A percentile compares a stretch with the other conserved stretches of the same genome.
phyloP scores from a whole-genome alignment of 306 rosid species.

The Rosa multiflora region DNA sequence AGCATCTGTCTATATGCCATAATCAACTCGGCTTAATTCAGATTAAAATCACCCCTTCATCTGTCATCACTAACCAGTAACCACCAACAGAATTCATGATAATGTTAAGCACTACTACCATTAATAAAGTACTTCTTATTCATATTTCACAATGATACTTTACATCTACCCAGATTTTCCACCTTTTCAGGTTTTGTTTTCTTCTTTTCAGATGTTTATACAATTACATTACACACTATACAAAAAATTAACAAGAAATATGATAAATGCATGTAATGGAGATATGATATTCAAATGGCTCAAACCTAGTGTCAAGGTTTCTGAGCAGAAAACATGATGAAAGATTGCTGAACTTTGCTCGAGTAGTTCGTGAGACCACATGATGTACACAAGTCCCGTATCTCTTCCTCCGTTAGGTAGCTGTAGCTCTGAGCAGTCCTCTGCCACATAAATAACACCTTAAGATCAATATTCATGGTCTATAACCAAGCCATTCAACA shows the following conservation, averaged over 20 bases:
- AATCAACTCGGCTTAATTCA: slow-evolving; percentile 8
- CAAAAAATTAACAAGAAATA: slow-evolving; percentile 17
- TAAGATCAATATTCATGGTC: background rate
- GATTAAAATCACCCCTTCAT: slow-evolving; percentile 14
- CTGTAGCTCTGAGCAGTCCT: slow-evolving; percentile 42
- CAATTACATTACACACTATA: slow-evolving; percentile 23
- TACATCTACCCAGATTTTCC: slow-evolving; percentile 26
- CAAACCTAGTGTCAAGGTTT: slow-evolving; percentile 48
- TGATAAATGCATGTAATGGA: slow-evolving; percentile 17
- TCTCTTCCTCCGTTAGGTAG: slow-evolving; percentile 63
- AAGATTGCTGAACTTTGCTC: slow-evolving; percentile 59
- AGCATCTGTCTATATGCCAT: slow-evolving; percentile 15
- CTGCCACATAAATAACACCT: slow-evolving; percentile 33
- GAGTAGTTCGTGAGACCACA: slow-evolving; percentile 82
- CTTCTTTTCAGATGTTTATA: slow-evolving; percentile 25
- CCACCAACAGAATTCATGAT: slow-evolving; percentile 12
- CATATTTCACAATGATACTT: slow-evolving; percentile 22
- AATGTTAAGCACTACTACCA: slow-evolving; percentile 13
- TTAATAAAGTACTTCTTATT: slow-evolving; percentile 21
- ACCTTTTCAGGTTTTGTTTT: slow-evolving; percentile 31
- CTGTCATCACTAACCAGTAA: slow-evolving; percentile 17
- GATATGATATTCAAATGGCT: slow-evolving; percentile 31
- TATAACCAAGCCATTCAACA: background rate
- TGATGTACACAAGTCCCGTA: slow-evolving; percentile 65
- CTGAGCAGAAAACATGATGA: slow-evolving; percentile 81